phyloP scores from a whole-genome alignment of 1,139 yeast species.

The Kodamaea arcana region DNA sequence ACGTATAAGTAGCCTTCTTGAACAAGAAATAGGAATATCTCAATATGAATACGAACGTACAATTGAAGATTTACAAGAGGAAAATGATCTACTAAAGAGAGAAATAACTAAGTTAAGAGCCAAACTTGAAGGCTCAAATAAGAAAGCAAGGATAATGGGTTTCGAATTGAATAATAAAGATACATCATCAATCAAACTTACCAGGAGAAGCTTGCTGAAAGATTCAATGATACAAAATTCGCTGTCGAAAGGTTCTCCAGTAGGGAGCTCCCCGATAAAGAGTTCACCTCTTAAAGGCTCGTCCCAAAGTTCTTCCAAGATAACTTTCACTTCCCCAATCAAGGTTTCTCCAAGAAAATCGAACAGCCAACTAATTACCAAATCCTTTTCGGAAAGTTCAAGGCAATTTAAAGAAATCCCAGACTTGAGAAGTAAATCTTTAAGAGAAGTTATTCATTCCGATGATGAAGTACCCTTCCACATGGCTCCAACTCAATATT shows the following conservation, averaged over 20 bases:
- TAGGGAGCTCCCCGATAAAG: neutral
- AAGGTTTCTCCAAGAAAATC: neutral
- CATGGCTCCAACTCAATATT: constrained; percentile 15
- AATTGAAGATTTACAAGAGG: constrained; percentile 5
- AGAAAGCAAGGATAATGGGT: neutral
- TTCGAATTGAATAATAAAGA: neutral
- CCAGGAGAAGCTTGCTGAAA: neutral
- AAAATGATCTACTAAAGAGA: constrained; percentile 3
- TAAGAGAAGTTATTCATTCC: constrained; percentile 4
- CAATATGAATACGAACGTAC: constrained; percentile 5
- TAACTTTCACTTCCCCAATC: neutral
- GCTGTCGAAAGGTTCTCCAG: neutral
- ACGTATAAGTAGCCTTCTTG: constrained; percentile 3
- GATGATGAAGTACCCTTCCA: constrained; percentile 10
- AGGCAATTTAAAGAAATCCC: constrained; percentile 10
- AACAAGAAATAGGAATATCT: constrained; percentile 6
- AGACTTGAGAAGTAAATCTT: constrained; percentile 12
- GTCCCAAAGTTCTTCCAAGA: no score
- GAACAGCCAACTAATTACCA: neutral
- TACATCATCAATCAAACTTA: neutral
- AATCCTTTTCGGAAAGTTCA: constrained; percentile 2
- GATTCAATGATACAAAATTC: neutral
- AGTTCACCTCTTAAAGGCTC: neutral
- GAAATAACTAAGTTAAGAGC: constrained; percentile 4
- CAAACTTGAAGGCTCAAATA: neutral